phyloP scores from a whole-genome alignment of 129 eudicot genomes.

The Pittosporum tobira region DNA sequence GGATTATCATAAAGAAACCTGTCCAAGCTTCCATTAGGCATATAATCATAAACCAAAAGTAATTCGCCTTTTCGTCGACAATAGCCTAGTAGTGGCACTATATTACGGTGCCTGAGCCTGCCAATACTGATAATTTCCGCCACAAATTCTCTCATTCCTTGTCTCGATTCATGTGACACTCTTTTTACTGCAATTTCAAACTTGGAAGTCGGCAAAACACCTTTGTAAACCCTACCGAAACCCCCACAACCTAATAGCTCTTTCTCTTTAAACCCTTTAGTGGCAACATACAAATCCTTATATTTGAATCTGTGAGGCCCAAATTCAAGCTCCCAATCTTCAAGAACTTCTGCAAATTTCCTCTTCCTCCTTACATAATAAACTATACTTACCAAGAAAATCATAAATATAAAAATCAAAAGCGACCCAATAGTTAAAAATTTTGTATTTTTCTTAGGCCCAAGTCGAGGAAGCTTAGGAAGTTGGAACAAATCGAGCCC shows the following conservation, averaged over 20 bases:
- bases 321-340: conserved; percentile 33
- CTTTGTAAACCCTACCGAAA: conserved; percentile 57
- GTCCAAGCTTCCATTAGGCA: conserved; percentile 58
- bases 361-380: conserved; percentile 15
- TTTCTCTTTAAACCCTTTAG: conserved; percentile 45
- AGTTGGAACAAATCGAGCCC: conserved; percentile 15
- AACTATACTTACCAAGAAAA: neutral
- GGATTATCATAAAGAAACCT: conserved; percentile 20
- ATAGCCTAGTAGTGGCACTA: conserved; percentile 55
- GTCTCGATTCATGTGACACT: conserved; percentile 45
- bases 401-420: neutral
- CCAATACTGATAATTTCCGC: conserved; percentile 56
- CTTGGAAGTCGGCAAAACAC: conserved; percentile 21
- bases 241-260: conserved; percentile 50
- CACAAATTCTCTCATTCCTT: conserved; percentile 45
- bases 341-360: conserved; percentile 23
- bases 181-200: conserved; percentile 43
- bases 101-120: conserved; percentile 46
- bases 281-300: conserved; percentile 39
- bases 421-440: neutral
- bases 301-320: conserved; percentile 44
- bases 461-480: conserved; percentile 12
- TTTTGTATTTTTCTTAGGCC: neutral
- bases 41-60: conserved; percentile 53
- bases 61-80: conserved; percentile 41